Percentiles rank a stretch among this genome's conserved stretches.
Evolutionary conservation across 305 asterid species (phyloP).

Genomic region (Nicotiana rustica): DNA sequence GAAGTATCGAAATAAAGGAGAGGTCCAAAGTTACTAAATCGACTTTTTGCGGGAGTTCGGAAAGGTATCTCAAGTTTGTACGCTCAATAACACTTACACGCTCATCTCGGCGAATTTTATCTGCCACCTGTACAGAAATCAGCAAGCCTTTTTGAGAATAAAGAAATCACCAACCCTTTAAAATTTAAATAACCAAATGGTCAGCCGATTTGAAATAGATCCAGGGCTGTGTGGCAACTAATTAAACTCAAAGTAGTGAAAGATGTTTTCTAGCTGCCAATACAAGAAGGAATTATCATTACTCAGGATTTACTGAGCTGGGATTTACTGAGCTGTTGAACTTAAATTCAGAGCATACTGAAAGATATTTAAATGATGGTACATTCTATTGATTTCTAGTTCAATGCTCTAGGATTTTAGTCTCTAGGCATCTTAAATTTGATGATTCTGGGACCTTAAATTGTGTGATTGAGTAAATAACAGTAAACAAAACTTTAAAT

Average conservation of each 20-base stretch:
- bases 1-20: slow-evolving; percentile 85
- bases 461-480: background rate
- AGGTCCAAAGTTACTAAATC: slow-evolving; percentile 95
- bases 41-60: slow-evolving; percentile 91
- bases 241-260: background rate
- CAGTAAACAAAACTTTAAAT: slow-evolving; percentile 31
- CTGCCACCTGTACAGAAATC: slow-evolving; percentile 72
- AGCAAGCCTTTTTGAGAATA: background rate
- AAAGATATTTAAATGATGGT: background rate
- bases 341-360: slow-evolving; percentile 4
- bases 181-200: slow-evolving; percentile 34
- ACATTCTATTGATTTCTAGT: background rate
- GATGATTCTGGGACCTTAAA: slow-evolving; percentile 1
- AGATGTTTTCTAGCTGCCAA: background rate
- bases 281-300: slow-evolving; percentile 4
- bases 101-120: slow-evolving; percentile 81
- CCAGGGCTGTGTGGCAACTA: background rate
- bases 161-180: slow-evolving; percentile 37
- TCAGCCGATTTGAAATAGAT: slow-evolving; percentile 27
- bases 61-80: slow-evolving; percentile 89
- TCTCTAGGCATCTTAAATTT: background rate
- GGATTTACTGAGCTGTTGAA: background rate
- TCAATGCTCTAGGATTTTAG: slow-evolving; percentile 22
- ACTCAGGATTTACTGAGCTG: background rate
- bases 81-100: slow-evolving; percentile 81